Evolutionary conservation across 2,329 filamentous ascomycete species (phyloP).

Genomic region (Paecilomyces variotii): DNA sequence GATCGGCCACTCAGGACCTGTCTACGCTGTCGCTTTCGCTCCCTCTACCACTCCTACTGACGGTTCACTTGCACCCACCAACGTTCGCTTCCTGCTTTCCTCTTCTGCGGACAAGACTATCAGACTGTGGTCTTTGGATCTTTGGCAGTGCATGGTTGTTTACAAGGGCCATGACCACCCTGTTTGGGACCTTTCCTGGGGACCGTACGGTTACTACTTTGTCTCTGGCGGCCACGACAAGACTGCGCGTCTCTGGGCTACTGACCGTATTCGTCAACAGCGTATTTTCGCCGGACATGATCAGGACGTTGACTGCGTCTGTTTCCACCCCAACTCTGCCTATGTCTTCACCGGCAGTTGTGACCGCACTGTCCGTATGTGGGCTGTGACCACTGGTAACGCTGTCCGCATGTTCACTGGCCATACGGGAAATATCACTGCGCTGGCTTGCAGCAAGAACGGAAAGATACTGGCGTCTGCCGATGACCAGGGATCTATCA

Average conservation of each 20-base stretch:
- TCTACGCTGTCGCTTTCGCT: constrained; percentile 86
- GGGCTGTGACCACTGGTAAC: constrained; percentile 80
- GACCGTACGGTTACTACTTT: constrained; percentile 93
- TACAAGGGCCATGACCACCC: constrained; percentile 91
- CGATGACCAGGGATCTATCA: constrained; percentile 79
- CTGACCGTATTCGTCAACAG: constrained; percentile 82
- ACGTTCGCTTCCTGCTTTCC: constrained; percentile 73
- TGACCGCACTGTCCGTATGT: constrained; percentile 95
- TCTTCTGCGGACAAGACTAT: constrained; percentile 81
- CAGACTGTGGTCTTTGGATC: constrained; percentile 85
- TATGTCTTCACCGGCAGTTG: constrained; percentile 91
- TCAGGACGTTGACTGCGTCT: constrained; percentile 80
- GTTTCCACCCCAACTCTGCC: constrained; percentile 88
- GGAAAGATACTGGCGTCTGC: constrained; percentile 88
- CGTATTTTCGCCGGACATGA: constrained; percentile 89
- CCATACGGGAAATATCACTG: constrained; percentile 78
- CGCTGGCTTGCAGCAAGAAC: constrained; percentile 76
- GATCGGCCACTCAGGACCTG: constrained; percentile 81
- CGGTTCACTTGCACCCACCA: constrained; percentile 46
- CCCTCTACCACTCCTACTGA: constrained; percentile 52
- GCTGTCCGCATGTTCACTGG: constrained; percentile 89
- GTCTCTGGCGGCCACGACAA: constrained; percentile 80
- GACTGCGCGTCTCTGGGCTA: constrained; percentile 83
- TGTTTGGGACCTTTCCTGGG: constrained; percentile 81
- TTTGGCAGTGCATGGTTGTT: constrained; percentile 84